These are phyloP conservation scores for Cladosporium austrohemisphaericum DNA, from an alignment of 2,329 filamentous ascomycete species.

Conservation along the genomic window DNA sequence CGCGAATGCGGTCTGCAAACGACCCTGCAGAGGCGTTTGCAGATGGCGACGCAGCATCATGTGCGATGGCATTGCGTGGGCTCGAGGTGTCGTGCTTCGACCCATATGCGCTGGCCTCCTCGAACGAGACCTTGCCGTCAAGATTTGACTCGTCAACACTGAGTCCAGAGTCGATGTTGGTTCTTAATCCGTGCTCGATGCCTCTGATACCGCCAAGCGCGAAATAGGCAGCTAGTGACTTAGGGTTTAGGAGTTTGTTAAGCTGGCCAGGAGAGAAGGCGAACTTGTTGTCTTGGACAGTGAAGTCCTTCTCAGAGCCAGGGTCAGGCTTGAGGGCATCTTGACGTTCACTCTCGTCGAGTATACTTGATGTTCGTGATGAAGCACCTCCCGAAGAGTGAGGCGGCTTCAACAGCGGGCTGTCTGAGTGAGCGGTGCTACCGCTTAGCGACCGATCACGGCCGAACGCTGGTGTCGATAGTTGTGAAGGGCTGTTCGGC, in stretches of 20 bases:
- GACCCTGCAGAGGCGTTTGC: conserved; percentile 30
- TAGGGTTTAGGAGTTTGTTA: conserved; percentile 76
- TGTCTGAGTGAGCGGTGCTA: conserved; percentile 15
- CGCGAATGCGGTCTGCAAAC: conserved; percentile 63
- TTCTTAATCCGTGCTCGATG: conserved; percentile 68
- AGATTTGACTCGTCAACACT: conserved; percentile 66
- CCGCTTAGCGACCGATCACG: conserved; percentile 14
- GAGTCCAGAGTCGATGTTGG: conserved; percentile 61
- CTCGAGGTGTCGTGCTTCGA: conserved; percentile 21
- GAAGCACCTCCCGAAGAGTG: conserved; percentile 5
- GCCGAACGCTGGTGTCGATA: conserved; percentile 9
- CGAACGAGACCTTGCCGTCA: conserved; percentile 64
- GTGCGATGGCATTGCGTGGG: conserved; percentile 15
- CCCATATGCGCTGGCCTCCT: conserved; percentile 50
- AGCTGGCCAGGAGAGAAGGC: conserved; percentile 79
- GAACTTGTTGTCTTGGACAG: conserved; percentile 74
- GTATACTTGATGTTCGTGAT: not conserved
- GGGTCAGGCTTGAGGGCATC: conserved; percentile 73
- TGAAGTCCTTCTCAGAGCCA: conserved; percentile 72
- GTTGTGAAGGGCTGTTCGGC: conserved; percentile 9
- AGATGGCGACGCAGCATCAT: not conserved
- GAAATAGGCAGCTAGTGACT: conserved; percentile 69
- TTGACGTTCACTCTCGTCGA: conserved; percentile 25
- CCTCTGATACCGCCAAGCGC: conserved; percentile 70
- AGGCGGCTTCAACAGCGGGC: conserved; percentile 12